Percentiles rank a stretch among this genome's conserved stretches.
Conservation (phyloP, 2,329 filamentous ascomycete species). For the Mycosphaerelloides madeirae region DNA sequence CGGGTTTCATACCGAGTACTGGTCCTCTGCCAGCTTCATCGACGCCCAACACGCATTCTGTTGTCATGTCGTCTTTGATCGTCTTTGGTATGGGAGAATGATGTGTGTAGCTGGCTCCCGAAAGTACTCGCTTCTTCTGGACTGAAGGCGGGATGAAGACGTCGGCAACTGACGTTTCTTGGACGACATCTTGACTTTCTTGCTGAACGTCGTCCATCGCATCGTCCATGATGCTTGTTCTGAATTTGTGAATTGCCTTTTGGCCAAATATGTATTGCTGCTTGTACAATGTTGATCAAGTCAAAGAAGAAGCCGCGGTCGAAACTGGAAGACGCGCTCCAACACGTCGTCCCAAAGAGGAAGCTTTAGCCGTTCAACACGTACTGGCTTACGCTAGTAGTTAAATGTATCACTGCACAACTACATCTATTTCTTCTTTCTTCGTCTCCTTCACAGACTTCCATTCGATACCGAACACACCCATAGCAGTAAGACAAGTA, state of each 20-base stretch:
- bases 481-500: not conserved
- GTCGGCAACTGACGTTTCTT: conserved; percentile 31
- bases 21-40: conserved; percentile 93
- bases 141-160: conserved; percentile 49
- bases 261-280: no score
- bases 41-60: conserved; percentile 74
- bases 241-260: not conserved
- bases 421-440: not conserved
- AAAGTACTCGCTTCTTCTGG: conserved; percentile 34
- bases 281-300: no score
- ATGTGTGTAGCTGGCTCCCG: conserved; percentile 46
- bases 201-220: conserved; percentile 24
- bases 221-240: conserved; percentile 26
- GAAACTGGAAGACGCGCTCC: no score
- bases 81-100: conserved; percentile 42
- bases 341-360: no score
- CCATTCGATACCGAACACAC: not conserved
- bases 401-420: no score
- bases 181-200: conserved; percentile 29
- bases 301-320: no score
- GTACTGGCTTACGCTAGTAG: no score
- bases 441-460: not conserved
- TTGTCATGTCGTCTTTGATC: conserved; percentile 40
- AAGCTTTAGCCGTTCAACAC: no score
- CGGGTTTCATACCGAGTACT: conserved; percentile 69